Base-by-base conservation (phyloP, 2,329 filamentous ascomycete genomes). In the Cladosporium phlei region DNA sequence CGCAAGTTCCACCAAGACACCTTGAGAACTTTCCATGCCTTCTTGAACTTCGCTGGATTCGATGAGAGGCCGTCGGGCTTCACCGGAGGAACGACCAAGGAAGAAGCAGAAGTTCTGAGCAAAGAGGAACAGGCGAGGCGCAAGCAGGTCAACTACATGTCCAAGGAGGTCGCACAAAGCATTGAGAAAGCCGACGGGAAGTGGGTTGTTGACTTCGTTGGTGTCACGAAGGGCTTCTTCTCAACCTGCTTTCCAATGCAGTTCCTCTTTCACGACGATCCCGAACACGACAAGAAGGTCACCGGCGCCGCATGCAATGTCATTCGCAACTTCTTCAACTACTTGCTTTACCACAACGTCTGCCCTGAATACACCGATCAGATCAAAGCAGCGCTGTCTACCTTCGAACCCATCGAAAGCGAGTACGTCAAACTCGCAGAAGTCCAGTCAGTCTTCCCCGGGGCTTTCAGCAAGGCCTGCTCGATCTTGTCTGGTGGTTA, bases 251-350 rank as follows among this genome's bases (percentile, higher is more conserved):
- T 54, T 39, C n/a, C 38, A 42, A 29, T 61, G 33, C 59, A 78
- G 28, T 78, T 79, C 28, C 73, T 78, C 14, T 78, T 79, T 38
- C 76, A 81, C 10, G 72, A 68, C 4, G 61, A 37, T 10, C 17
- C 29, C 9, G n/a, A 45, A 29, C 42, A 37, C 32, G 42, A 73
- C 12, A 62, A 68, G 0, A 66, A 75, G 10, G 74, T 60, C 16
- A 57, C 89, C 51, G 68, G 76, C n/a, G 66, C 75, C 5, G 81
- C 80, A 3, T 79, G 83, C 16, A 75, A 77, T 25, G 79, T 94
- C 0, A 74, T 96, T 30, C 79, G 80, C 50, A 95, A 93, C 61
- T 97, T 97, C 61, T 79, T 95, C 53, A 86, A 88, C 54, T 98
- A 96, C 55, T 73, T 97, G 1, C 73, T 90, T 8, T 79, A 85